Evolutionary conservation across 345 rosid species (phyloP).

Genomic region (Populus alba): DNA sequence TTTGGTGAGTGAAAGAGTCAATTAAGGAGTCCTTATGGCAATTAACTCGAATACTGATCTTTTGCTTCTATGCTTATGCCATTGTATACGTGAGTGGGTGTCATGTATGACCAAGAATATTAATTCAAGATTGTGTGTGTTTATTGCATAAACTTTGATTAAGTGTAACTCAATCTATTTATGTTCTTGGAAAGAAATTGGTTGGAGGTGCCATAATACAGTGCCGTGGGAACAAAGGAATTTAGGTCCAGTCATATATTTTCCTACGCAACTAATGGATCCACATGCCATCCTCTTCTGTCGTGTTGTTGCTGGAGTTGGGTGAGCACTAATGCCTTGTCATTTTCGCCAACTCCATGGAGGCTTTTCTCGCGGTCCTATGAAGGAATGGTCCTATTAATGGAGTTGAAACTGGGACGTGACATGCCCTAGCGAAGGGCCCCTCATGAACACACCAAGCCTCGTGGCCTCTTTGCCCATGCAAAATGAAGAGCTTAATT

Average conservation of each 20-base stretch:
- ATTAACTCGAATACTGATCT: not conserved
- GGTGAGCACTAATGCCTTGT: conserved; percentile 29
- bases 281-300: not conserved
- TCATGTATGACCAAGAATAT: too few relatives aligned
- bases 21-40: not conserved
- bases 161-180: too few relatives aligned
- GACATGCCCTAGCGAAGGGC: conserved; percentile 4
- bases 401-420: conserved; percentile 15
- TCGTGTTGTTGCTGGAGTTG: conserved; percentile 2
- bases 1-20: conserved; percentile 7
- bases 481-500: not conserved
- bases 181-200: not conserved
- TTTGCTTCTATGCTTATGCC: not conserved
- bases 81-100: too few relatives aligned
- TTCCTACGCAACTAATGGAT: not conserved
- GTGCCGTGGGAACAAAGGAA: not conserved
- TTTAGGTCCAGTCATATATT: not conserved
- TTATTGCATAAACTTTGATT: too few relatives aligned
- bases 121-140: too few relatives aligned
- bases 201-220: not conserved
- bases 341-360: conserved; percentile 31
- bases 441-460: conserved; percentile 3
- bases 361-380: conserved; percentile 29
- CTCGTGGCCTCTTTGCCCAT: not conserved
- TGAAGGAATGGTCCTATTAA: conserved; percentile 15